These are phyloP conservation scores for Martensiomyces pterosporus DNA, from an alignment of 192 early-diverging fungal genomes.

Conservation along the genomic window DNA sequence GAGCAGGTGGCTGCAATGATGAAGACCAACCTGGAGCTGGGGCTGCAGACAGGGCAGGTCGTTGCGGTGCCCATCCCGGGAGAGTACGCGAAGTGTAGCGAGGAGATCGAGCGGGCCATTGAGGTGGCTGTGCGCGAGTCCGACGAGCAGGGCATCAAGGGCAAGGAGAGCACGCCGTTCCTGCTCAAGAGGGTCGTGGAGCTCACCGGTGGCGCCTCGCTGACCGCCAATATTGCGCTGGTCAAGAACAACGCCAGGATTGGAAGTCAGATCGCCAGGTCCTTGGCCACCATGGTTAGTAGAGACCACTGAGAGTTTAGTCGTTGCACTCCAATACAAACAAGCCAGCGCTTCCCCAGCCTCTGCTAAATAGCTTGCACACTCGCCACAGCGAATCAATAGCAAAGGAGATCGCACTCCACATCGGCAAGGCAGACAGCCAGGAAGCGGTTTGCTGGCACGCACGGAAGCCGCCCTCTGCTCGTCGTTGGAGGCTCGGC, in stretches of 20 bases:
- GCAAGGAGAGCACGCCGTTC: slow-evolving; percentile 93
- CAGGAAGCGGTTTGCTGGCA: background rate
- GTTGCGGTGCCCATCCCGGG: slow-evolving; percentile 87
- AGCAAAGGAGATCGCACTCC: too few relatives aligned
- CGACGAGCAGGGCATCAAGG: slow-evolving; percentile 57
- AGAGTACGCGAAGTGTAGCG: slow-evolving; percentile 57
- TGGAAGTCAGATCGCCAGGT: slow-evolving; percentile 74
- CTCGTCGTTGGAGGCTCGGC: slow-evolving; percentile 85
- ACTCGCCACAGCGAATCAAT: too few relatives aligned
- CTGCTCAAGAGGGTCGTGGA: slow-evolving; percentile 80
- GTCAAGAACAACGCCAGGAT: slow-evolving; percentile 88
- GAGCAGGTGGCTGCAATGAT: slow-evolving; percentile 47
- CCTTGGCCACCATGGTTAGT: slow-evolving; percentile 23
- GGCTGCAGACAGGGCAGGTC: slow-evolving; percentile 74
- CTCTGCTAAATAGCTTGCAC: too few relatives aligned
- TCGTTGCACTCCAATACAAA: background rate
- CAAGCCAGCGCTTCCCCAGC: slow-evolving; percentile 3
- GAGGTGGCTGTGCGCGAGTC: slow-evolving; percentile 67
- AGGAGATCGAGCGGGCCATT: slow-evolving; percentile 67
- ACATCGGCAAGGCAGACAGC: background rate
- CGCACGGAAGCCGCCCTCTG: slow-evolving; percentile 40
- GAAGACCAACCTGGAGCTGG: slow-evolving; percentile 56
- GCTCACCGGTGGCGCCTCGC: slow-evolving; percentile 78
- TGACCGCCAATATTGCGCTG: slow-evolving; percentile 67
- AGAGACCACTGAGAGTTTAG: too few relatives aligned